Evolutionary conservation across 805 yeast genomes (phyloP), one percentile per base, ranked within the genome.

Genomic region (Suhomyces pyralidae): DNA sequence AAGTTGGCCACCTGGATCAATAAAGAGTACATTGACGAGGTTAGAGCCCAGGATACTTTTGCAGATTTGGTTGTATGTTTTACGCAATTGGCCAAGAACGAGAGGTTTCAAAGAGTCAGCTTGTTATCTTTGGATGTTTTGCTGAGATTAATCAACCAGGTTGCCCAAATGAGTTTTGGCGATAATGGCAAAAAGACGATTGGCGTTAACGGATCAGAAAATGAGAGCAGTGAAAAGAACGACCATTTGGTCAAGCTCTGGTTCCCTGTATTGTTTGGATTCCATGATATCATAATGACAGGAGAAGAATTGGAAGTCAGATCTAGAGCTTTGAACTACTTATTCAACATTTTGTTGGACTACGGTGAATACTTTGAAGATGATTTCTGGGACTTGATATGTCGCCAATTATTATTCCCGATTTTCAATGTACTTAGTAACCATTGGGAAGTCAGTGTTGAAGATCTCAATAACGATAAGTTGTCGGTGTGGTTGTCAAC

Each of bases 401-500:
- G 96, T 65, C 79, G 81, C 15, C 81, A 88, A 58, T 76, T 94
- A 51, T 70, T 94, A 54, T 91, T 93, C 78, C 99, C 98, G 2
- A 90, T 94, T 15, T 94, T 94, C 69, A 83, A 84, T 17, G 88
- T 90, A 6, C 77, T 94, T 58, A 82, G 86, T 49, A 81, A 81
- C 42, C 87, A 85, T 62, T 88, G 94, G 85, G 87, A 84, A 58
- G 79, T 86, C 51, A 61, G 60, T 55, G 82, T 83, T 53, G 83
- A 81, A 57, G 82, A 81, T 58, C 7, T 38, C 12, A 81, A 80
- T 50, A 88, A 85, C 59, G 99, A 93, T 67, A 96, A 88, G 55
- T 69, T 90, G 59, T 89, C 97, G 46, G 96, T 96, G 12, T 94
- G 99, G 99, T 74, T 94, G 46, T 90, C 97, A 0, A 92, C 99